Evolutionary conservation across 345 rosid genomes (phyloP).

Genomic region (thale cress (Arabidopsis thaliana)): TAIR10.1 NC_003076.8:2560501-2561000

Average conservation of each 20-base stretch:
- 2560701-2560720: constrained; percentile 77
- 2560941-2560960: constrained; percentile 11
- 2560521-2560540: constrained; percentile 67
- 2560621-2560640: constrained; percentile 75
- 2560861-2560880: constrained; percentile 74
- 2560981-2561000: background rate
- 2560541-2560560: constrained; percentile 89
- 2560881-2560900: constrained; percentile 62
- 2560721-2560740: constrained; percentile 90
- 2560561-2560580: constrained; percentile 88
- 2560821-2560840: constrained; percentile 83
- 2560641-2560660: constrained; percentile 78
- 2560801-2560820: constrained; percentile 84
- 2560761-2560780: constrained; percentile 91
- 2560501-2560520: constrained; percentile 24
- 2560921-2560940: constrained; percentile 25
- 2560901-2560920: constrained; percentile 32
- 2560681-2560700: constrained; percentile 84
- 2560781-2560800: constrained; percentile 92
- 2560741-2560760: constrained; percentile 86
- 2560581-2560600: constrained; percentile 82
- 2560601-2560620: constrained; percentile 60
- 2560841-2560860: constrained; percentile 86
- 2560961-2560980: background rate
- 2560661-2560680: constrained; percentile 80